phyloP scores from a whole-genome alignment of 768 basidiomycete genomes.

The Kwoniella bestiolae region DNA sequence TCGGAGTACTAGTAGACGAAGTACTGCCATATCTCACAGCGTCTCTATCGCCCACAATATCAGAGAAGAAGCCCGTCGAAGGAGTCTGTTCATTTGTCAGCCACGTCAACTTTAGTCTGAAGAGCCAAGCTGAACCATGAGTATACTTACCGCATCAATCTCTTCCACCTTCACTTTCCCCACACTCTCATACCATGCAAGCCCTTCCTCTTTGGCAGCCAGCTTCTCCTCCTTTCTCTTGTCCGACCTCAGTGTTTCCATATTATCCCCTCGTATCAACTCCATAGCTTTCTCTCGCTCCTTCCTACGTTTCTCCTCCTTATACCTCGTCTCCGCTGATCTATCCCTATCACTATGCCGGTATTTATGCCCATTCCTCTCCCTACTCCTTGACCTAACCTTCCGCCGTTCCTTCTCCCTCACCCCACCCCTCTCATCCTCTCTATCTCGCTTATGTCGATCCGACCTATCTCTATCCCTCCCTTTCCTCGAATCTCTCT shows the following conservation, averaged over 20 bases:
- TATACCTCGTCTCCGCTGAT: conserved; percentile 15
- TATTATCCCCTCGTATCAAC: conserved; percentile 17
- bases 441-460: background rate
- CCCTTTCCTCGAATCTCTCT: background rate
- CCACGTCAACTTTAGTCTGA: background rate
- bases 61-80: conserved; percentile 23
- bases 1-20: conserved; percentile 26
- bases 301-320: conserved; percentile 19
- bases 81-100: conserved; percentile 12
- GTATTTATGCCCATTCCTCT: background rate
- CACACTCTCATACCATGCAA: conserved; percentile 30
- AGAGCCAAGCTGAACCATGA: background rate
- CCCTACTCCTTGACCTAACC: background rate
- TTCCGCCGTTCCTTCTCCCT: conserved; percentile 18
- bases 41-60: conserved; percentile 34
- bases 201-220: conserved; percentile 12
- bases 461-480: conserved; percentile 1
- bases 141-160: conserved; percentile 19
- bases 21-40: conserved; percentile 23
- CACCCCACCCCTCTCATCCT: conserved; percentile 7
- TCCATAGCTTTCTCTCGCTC: conserved; percentile 25
- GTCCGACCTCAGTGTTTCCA: background rate
- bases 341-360: conserved; percentile 13
- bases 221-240: conserved; percentile 9
- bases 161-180: conserved; percentile 3